Base-by-base conservation (phyloP, 1,284 basidiomycete genomes). In the Cryptococcus sp. region DNA sequence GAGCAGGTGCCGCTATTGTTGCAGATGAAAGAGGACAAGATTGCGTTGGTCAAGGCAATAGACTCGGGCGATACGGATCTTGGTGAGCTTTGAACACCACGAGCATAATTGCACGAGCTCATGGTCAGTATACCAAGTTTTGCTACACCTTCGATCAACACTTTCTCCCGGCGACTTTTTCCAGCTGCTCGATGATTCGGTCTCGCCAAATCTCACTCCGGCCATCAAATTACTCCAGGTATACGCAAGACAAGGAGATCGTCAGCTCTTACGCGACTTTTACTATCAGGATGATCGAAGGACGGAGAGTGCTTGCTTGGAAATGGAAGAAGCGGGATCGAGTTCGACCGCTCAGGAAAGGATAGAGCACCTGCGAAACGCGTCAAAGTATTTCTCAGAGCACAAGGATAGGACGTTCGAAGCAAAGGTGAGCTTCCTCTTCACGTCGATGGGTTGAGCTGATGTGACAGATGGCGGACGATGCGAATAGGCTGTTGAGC, bases 281-380 rank as follows among this genome's bases (percentile, higher is more conserved):
- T 98, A 94, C 73, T 99, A 94, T 68, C 94, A 94, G 44, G 95
- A 99, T 65, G 95, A 99, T 72, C 79, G 94, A 52, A 79, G 94
- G 38, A 85, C 89, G 6, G 93, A 97, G 63, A 92, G 84, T 65
- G 95, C 90, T 0, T 80, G 87, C 16, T 75, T 97, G 5, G 85
- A 82, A 34, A 74, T 98, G 36, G 86, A 88, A 36, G 92, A 95
- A 66, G 87, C 90, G 14, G 76, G 80, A 5, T 68, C 72, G 32
- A 81, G 82, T 69, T 68, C 68, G 86, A 82, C 87, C 63, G 81
- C 83, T 28, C 67, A 76, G 9, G 79, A 86, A 0, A 82, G 83
- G 58, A 77, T 92, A 26, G 77, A 80, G 0, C 80, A 84, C 35
- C 80, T 93, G 47, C 85, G 85, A 63, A 79, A 82, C 2, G 91